Evolutionary conservation across 2,329 filamentous ascomycete species (phyloP).

Genomic region (Fragosphaeria purpurea): DNA sequence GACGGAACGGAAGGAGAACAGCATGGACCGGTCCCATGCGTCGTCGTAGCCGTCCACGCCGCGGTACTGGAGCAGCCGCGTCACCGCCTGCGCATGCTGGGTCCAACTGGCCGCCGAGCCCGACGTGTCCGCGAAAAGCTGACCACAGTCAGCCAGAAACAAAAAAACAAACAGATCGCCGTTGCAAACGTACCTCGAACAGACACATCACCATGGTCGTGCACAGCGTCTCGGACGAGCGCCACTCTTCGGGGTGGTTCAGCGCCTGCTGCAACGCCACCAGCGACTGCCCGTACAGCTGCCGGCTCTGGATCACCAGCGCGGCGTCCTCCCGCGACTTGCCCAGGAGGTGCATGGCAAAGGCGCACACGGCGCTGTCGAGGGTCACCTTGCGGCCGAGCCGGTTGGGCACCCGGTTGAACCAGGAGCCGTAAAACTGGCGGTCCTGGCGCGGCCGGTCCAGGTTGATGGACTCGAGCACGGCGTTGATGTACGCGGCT

Average conservation of each 20-base stretch:
- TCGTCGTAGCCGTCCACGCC: conserved; percentile 25
- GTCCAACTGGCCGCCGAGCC: conserved; percentile 25
- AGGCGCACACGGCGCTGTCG: conserved; percentile 28
- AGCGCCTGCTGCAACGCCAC: conserved; percentile 25
- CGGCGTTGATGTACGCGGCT: conserved; percentile 22
- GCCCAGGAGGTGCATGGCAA: conserved; percentile 28
- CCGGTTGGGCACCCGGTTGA: conserved; percentile 16
- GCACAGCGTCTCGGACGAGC: conserved; percentile 30
- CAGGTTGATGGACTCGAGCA: conserved; percentile 17
- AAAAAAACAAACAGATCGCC: too few relatives aligned
- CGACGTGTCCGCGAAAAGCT: conserved; percentile 33
- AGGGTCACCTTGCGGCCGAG: conserved; percentile 26
- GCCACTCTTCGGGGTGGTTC: conserved; percentile 28
- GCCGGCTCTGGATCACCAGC: conserved; percentile 25
- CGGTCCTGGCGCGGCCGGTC: conserved; percentile 6
- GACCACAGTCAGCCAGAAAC: not conserved
- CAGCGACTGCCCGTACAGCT: conserved; percentile 28
- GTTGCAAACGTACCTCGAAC: conserved; percentile 23
- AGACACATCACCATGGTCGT: conserved; percentile 30
- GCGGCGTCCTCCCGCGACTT: conserved; percentile 21
- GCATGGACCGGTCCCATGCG: conserved; percentile 27
- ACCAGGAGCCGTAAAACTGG: conserved; percentile 15
- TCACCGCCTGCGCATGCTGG: conserved; percentile 28
- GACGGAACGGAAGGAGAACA: conserved; percentile 27
- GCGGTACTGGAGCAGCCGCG: conserved; percentile 28